Evolutionary conservation across 257 asterid species (phyloP), one percentile per base, ranked within the genome.

Genomic region (Solanum tarijense): DNA sequence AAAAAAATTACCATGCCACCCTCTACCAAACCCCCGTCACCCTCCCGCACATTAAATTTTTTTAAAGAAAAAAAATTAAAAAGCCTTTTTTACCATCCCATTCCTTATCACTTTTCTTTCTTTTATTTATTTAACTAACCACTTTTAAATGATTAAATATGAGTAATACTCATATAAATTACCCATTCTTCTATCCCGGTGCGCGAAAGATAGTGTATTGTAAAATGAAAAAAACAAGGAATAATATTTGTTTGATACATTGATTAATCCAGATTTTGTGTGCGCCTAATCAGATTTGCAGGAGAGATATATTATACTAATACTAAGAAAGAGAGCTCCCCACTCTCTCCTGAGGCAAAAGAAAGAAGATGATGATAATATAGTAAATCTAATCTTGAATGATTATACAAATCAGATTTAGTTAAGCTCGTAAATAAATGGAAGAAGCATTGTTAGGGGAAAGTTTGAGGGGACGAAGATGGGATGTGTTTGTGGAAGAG

Each of bases 401-500:
- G 72, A 52, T 52, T 1, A 18, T 0, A 52, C 62, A 52, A 52
- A 52, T 52, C 62, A 52, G 62, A 18, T 52, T 16, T 52, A 52
- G 60, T 52, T 52, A 2, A 52, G 23, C 60, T 52, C 3, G 9
- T 7, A 34, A 34, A 23, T 7, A 86, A 83, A 88, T 88, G 92
- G 90, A 88, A 74, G 90, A 72, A 31, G 86, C 81, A 21, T 39
- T 81, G 20, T 18, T 87, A 29, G 32, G 16, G 27, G 85, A 4
- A 32, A 71, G n/a, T 9, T 25, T 36, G 48, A 34, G 74, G 32
- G 16, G 16, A 23, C 3, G 36, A 55, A 88, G 86, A 84, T 75
- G 92, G 91, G 83, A 55, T 39, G 74, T 32, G 11, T 89, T 83
- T 23, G 21, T 34, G 4, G 60, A 75, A 62, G 92, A 89, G 36